Evolutionary conservation across 441 rosid species (phyloP).

Genomic region (Gossypium davidsonii): DNA sequence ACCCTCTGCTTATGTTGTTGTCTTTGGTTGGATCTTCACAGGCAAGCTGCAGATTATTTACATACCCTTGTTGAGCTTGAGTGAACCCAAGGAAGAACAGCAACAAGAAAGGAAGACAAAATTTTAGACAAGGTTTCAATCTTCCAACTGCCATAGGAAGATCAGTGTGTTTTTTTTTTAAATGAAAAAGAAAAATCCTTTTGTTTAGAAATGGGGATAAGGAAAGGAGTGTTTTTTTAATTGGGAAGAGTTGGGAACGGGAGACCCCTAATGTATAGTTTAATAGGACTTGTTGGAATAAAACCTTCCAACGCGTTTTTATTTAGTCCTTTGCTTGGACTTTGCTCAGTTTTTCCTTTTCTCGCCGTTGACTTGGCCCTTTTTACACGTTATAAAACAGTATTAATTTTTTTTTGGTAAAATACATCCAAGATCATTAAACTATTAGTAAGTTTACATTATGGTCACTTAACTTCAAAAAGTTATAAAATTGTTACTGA

Average conservation of each 20-base stretch:
- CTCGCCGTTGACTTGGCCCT: background rate
- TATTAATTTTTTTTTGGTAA: too few species aligned
- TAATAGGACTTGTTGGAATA: background rate
- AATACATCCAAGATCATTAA: too few species aligned
- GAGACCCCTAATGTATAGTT: background rate
- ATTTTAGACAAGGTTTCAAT: background rate
- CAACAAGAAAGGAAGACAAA: background rate
- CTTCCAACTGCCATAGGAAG: background rate
- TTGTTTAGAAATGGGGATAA: background rate
- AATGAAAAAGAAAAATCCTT: background rate
- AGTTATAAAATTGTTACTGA: too few species aligned
- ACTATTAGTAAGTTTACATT: too few species aligned
- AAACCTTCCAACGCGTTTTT: background rate
- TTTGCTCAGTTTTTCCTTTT: too few species aligned
- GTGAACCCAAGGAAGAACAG: background rate
- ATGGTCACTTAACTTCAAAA: too few species aligned
- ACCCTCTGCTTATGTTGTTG: conserved; percentile 50
- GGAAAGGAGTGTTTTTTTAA: background rate
- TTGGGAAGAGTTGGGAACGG: background rate
- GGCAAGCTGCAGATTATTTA: conserved; percentile 42
- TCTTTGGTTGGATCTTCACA: conserved; percentile 19
- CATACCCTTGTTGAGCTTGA: conserved; percentile 49
- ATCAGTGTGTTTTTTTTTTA: background rate
- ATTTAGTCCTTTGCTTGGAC: background rate
- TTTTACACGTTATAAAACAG: background rate